Percentiles rank a stretch among this genome's conserved stretches.
Evolutionary conservation across 169 alveolate genomes (phyloP).

Genomic region (Hepatocystis sp.): DNA sequence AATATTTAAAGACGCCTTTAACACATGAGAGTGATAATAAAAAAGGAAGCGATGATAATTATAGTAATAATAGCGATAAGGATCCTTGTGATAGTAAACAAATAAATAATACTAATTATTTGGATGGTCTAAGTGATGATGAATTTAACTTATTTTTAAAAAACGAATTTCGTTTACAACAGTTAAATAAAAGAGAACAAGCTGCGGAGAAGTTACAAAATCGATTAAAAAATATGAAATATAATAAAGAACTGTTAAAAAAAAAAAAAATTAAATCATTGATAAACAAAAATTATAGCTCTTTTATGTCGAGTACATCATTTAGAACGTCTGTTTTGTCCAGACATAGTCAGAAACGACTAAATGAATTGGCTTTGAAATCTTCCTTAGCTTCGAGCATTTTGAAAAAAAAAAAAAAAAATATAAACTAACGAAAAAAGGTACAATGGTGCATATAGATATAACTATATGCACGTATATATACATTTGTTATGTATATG

Average conservation of each 20-base stretch:
- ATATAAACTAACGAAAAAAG: no score
- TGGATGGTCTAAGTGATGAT: no score
- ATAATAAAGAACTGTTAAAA: slow-evolving; percentile 51
- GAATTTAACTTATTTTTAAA: not conserved
- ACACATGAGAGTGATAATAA: slow-evolving; percentile 21
- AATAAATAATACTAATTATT: no score
- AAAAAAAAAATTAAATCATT: slow-evolving; percentile 28
- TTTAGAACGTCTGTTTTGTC: slow-evolving; percentile 42
- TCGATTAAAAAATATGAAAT: slow-evolving; percentile 39
- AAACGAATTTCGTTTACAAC: slow-evolving; percentile 77
- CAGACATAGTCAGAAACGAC: slow-evolving; percentile 36
- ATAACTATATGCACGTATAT: not conserved
- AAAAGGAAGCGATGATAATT: not conserved
- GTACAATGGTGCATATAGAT: no score
- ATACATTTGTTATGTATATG: no score
- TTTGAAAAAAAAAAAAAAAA: slow-evolving; percentile 15
- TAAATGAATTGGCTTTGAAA: slow-evolving; percentile 36
- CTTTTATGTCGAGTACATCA: slow-evolving; percentile 57
- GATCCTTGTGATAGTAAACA: no score
- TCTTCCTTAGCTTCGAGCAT: slow-evolving; percentile 46
- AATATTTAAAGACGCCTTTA: slow-evolving; percentile 81
- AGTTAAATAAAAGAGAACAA: slow-evolving; percentile 77
- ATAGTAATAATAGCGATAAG: not conserved
- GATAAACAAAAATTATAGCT: slow-evolving; percentile 34
- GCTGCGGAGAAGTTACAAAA: slow-evolving; percentile 76